Conservation (phyloP, 139 green algal species). For the Asterochloris erici region DNA sequence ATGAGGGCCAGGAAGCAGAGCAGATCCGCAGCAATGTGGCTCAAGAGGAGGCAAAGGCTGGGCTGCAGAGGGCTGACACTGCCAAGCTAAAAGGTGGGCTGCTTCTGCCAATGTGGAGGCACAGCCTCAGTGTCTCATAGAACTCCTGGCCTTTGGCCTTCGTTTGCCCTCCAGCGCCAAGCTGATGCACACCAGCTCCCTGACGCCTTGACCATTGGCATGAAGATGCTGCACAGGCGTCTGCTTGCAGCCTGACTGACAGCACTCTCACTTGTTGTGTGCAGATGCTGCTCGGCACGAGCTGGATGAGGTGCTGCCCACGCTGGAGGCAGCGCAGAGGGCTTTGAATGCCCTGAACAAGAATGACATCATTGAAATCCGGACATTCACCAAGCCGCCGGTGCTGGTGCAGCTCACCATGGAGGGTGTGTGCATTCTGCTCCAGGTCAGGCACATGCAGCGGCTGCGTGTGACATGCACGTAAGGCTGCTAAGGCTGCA, state of each 20-base stretch:
- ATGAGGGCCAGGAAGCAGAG: conserved; percentile 50
- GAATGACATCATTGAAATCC: conserved; percentile 74
- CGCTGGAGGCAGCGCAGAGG: conserved; percentile 66
- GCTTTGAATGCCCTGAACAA: conserved; percentile 80
- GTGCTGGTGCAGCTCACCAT: conserved; percentile 72
- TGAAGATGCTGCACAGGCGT: neutral
- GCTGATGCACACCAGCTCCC: no score
- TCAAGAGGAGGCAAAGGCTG: conserved; percentile 70
- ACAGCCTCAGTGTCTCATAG: no score
- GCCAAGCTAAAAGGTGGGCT: conserved; percentile 46
- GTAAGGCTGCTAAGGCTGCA: no score
- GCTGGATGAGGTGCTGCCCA: conserved; percentile 80
- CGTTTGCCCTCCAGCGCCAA: no score
- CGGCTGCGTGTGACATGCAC: no score
- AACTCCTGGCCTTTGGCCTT: no score
- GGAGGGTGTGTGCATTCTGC: conserved; percentile 36
- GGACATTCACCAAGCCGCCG: conserved; percentile 83
- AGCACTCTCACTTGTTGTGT: neutral
- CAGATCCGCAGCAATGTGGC: conserved; percentile 63
- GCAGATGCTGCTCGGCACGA: conserved; percentile 77
- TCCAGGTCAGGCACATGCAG: neutral
- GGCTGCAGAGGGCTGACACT: conserved; percentile 42
- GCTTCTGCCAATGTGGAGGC: no score
- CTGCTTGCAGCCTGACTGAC: conserved; percentile 47
- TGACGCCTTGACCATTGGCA: no score